Evolutionary conservation across 768 basidiomycete species (phyloP).

Genomic region (Mycena chlorophos): DNA sequence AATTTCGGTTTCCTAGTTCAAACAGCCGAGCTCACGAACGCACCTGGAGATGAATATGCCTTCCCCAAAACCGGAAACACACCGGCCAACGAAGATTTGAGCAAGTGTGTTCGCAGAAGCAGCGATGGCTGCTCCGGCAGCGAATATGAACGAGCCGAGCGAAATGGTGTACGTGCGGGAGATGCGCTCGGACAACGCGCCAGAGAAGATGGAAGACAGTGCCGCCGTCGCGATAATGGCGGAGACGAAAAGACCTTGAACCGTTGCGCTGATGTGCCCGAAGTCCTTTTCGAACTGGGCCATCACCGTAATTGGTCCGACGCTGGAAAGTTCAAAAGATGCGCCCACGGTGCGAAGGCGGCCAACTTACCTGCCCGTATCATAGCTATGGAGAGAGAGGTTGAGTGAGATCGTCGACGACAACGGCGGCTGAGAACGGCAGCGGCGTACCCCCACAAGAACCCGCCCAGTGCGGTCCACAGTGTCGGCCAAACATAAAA

Average conservation of each 20-base stretch:
- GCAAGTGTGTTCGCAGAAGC: conserved; percentile 36
- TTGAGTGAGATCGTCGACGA: no score
- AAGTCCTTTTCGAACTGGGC: conserved; percentile 41
- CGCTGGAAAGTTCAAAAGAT: conserved; percentile 5
- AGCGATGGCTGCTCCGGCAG: conserved; percentile 42
- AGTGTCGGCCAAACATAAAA: conserved; percentile 31
- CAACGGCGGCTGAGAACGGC: conserved; percentile 2
- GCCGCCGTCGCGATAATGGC: conserved; percentile 44
- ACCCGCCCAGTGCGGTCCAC: conserved; percentile 34
- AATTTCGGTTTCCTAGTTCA: background rate
- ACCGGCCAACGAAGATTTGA: conserved; percentile 44
- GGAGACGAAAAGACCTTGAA: conserved; percentile 46
- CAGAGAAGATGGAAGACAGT: conserved; percentile 40
- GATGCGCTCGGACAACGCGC: conserved; percentile 45
- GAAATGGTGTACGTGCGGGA: conserved; percentile 48
- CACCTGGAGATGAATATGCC: conserved; percentile 46
- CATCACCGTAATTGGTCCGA: conserved; percentile 50
- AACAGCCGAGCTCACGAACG: conserved; percentile 30
- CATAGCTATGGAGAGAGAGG: no score
- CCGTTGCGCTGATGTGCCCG: conserved; percentile 34
- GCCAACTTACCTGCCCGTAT: no score
- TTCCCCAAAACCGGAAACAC: conserved; percentile 48
- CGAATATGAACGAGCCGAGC: conserved; percentile 42
- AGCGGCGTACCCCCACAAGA: conserved; percentile 38
- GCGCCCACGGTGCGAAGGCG: no score